Conservation (phyloP, 2,329 filamentous ascomycete species). For the Beauveria pseudobassiana region DNA sequence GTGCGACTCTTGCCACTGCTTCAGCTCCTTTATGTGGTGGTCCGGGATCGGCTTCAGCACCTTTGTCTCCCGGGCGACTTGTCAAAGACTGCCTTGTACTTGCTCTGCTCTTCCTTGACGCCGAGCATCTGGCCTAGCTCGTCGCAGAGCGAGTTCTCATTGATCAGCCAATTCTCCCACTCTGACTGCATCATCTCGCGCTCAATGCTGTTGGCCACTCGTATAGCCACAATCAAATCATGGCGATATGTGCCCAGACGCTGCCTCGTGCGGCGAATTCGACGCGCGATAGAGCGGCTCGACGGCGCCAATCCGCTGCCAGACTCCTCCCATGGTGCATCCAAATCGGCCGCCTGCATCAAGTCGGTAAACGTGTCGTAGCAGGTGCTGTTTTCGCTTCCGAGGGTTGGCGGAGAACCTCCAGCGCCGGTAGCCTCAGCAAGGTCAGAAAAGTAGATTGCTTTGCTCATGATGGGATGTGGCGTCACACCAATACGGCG, state of each 20-base stretch:
- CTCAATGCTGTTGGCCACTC: conserved; percentile 84
- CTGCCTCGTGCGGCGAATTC: conserved; percentile 73
- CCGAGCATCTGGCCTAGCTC: conserved; percentile 44
- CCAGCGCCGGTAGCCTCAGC: conserved; percentile 49
- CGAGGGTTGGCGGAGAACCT: conserved; percentile 25
- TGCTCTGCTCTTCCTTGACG: conserved; percentile 17
- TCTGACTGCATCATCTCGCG: conserved; percentile 77
- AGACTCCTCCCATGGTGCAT: conserved; percentile 47
- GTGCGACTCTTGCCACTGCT: conserved; percentile 4
- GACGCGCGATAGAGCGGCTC: conserved; percentile 49
- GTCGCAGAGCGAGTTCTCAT: conserved; percentile 70
- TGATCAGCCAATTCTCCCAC: conserved; percentile 86
- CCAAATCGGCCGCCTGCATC: conserved; percentile 49
- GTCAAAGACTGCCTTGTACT: conserved; percentile 14
- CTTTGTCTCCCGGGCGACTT: conserved; percentile 22
- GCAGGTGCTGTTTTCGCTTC: conserved; percentile 44
- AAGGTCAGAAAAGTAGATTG: conserved; percentile 76
- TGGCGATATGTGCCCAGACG: conserved; percentile 78
- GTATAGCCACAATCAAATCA: conserved; percentile 82
- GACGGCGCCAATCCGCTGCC: conserved; percentile 39
- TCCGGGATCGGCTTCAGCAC: conserved; percentile 19
- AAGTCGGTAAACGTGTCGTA: conserved; percentile 57
- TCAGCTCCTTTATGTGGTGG: conserved; percentile 1
- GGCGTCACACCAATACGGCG: conserved; percentile 69
- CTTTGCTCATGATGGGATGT: conserved; percentile 73